Evolutionary conservation across 768 basidiomycete species (phyloP), one percentile per base, ranked within the genome.

Genomic region (Auriscalpium vulgare): DNA sequence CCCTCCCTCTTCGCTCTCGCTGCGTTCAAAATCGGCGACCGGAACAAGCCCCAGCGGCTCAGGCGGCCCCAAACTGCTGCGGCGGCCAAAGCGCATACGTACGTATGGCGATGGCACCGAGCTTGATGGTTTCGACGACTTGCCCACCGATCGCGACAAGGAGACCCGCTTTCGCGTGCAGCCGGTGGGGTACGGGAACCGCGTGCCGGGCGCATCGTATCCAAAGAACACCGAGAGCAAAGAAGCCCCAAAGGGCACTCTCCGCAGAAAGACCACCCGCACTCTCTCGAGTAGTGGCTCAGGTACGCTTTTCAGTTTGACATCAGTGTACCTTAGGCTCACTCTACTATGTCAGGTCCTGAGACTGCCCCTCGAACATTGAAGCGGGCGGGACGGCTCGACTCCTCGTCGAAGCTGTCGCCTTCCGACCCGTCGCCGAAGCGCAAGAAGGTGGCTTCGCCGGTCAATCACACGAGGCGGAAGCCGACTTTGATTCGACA

Each of bases 401-500:
- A 85, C 48, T 76, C 79, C 53, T 69, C 79, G 37, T 68, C 72
- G 19, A 75, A 77, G 63, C 52, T 65, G 10, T 36, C 58, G 17
- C 21, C 47, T n/a, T 35, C 44, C 72, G 74, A 65, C 23, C 46
- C 53, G 8, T 59, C 57, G 47, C 60, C 61, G 38, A 76, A 63
- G 67, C 87, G 79, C 73, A 87, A 79, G 70, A 82, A 78, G 65
- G 71, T 75, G 56, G 59, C 65, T 21, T 78, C 81, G 5, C 76
- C 77, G 21, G 63, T 75, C 5, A 72, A 71, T 35, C 74, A 74
- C 29, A 81, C 81, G 16, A 74, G 78, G 61, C 78, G 86, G 65
- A 92, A 91, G 69, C 93, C 92, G 3, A 93, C 91, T 2, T 76
- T 95, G 21, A 95, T 95, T 60, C 84, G 90, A 34, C 89, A 94